These are phyloP conservation scores for Agapanthus africanus DNA, from an alignment of 106 monocot species.

Conservation along the genomic window DNA sequence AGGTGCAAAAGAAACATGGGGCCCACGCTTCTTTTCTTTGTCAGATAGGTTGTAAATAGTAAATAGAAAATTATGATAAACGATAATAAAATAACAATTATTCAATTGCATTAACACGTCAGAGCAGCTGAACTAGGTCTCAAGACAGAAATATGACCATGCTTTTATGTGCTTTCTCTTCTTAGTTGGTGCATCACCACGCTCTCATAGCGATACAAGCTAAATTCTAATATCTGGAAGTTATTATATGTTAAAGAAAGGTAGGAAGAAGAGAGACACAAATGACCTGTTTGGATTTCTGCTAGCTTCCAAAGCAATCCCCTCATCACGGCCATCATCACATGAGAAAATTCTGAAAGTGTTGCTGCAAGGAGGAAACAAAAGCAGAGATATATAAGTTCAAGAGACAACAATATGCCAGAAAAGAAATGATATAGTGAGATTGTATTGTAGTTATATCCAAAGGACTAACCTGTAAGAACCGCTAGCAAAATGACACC, in stretches of 20 bases:
- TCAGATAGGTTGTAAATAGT: no score
- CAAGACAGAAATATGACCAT: no score
- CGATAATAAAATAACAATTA: no score
- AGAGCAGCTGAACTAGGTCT: no score
- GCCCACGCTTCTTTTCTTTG: no score
- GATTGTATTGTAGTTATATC: neutral
- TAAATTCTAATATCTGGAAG: neutral
- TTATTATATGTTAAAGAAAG: neutral
- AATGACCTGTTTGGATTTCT: constrained; percentile 40
- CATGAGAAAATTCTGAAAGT: constrained; percentile 45
- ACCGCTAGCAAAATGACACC: constrained; percentile 42
- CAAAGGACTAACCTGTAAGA: constrained; percentile 42
- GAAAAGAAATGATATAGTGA: neutral
- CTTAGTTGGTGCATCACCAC: no score
- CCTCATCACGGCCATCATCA: constrained; percentile 28
- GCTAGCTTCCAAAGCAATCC: constrained; percentile 47
- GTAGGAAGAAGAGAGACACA: neutral
- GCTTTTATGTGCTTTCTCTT: no score
- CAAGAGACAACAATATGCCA: neutral
- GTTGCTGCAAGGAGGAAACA: constrained; percentile 32
- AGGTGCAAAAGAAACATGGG: no score
- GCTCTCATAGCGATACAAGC: no score
- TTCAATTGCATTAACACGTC: no score
- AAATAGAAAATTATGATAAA: no score
- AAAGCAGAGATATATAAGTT: constrained; percentile 2